A percentile compares a stretch with the other conserved stretches of the same genome.
phyloP scores from a whole-genome alignment of 139 green algal species.

The Chloropicon primus region DNA sequence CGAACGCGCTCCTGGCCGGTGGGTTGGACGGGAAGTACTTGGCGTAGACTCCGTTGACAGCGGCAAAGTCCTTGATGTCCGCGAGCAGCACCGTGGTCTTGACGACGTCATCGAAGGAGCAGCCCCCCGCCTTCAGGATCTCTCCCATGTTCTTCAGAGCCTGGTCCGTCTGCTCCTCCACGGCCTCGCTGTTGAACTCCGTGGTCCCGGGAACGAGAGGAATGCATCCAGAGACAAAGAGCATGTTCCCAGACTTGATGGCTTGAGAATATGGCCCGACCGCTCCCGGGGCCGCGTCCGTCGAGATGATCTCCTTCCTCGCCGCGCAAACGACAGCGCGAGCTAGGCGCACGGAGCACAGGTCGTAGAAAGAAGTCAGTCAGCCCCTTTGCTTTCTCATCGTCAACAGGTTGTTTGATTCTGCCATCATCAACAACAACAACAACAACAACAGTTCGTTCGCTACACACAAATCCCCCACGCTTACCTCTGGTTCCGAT shows the following conservation, averaged over 20 bases:
- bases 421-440: too few species aligned
- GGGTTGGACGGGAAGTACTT: conserved; percentile 68
- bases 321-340: not conserved
- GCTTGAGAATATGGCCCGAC: conserved; percentile 87
- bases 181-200: conserved; percentile 57
- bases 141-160: conserved; percentile 78
- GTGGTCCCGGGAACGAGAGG: conserved; percentile 73
- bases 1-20: conserved; percentile 71
- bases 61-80: conserved; percentile 83
- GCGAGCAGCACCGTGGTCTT: conserved; percentile 91
- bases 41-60: conserved; percentile 79
- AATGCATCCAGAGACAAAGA: conserved; percentile 83
- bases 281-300: conserved; percentile 67
- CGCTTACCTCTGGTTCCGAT: too few species aligned
- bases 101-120: conserved; percentile 66
- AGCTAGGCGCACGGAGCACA: too few species aligned
- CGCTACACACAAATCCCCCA: too few species aligned
- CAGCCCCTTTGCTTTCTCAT: too few species aligned
- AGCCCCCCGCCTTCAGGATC: conserved; percentile 72
- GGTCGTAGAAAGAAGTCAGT: too few species aligned
- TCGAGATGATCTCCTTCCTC: conserved; percentile 33
- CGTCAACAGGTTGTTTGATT: too few species aligned
- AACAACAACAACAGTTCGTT: too few species aligned
- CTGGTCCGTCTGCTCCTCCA: conserved; percentile 68
- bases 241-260: conserved; percentile 60